Base-by-base conservation (phyloP, 2,329 filamentous ascomycete species). In the Penicillium digitatum region DNA sequence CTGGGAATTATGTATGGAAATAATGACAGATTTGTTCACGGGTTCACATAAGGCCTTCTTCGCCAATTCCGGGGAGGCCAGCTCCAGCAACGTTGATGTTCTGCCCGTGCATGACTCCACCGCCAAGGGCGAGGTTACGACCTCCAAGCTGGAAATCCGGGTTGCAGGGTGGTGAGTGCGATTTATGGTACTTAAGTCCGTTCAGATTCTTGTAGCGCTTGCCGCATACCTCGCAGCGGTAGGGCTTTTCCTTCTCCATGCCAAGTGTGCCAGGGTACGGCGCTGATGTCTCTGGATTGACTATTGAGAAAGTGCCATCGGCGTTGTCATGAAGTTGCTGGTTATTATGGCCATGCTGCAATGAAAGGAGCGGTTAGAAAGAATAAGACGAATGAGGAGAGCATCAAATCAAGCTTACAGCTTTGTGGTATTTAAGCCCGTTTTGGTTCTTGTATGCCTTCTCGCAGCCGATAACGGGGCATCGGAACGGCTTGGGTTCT, bases 391-490 rank as follows among this genome's bases (percentile, higher is more conserved):
- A 48, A 29, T 34, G 42, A 32, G 47, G 8, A 77, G 79, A 65
- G 6, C 3, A 50, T 16, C 43, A 26, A 37, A 12, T 24, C 14
- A 56, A 37, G 77, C 81, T 75, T 77, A 84, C 82, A 69, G 82
- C 78, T 76, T 87, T 87, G 76, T 88, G 85, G 66, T 90, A 99
- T 83, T 97, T 99, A 54, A 99, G 81, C 47, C 94, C 94, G 65
- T 99, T 99, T 72, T 97, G 94, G 73, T 99, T 99, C 81, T 99
- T 99, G 79, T 99, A 99, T 0, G 94, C 93, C 80, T 99, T 99
- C 74, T 97, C 94, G 69, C 94, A 99, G 6, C 94, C 94, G 71
- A 99, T 95, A 48, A 99, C 94, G 1, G 94, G 94, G 68, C 94
- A 99, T 72, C 92, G 89, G 81, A 96, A 99, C 0, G 94, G 94